A percentile compares a stretch with the other conserved stretches of the same genome.
Evolutionary conservation across 257 asterid species (phyloP).

Genomic region (Fraxinus anomala): DNA sequence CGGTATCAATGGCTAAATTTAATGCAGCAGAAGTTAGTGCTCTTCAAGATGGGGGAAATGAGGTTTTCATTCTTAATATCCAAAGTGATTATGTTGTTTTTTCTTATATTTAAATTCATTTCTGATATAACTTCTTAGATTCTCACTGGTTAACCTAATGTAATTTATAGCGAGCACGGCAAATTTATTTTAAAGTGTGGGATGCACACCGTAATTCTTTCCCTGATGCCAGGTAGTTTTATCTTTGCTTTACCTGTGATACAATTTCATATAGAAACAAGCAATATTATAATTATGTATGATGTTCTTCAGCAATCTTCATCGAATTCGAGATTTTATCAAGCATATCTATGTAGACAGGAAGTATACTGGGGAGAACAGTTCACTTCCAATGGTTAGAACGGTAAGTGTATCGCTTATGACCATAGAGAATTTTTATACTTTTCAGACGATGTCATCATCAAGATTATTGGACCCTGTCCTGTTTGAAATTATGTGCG

Average conservation of each 20-base stretch:
- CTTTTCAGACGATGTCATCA: neutral
- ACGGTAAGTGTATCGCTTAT: conserved; percentile 43
- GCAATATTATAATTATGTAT: conserved; percentile 19
- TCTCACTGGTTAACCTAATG: neutral
- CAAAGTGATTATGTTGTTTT: neutral
- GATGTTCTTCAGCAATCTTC: conserved; percentile 57
- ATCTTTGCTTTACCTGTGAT: neutral
- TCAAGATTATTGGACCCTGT: neutral
- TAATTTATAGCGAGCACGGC: conserved; percentile 61
- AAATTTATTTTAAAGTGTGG: conserved; percentile 74
- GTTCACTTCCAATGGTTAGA: conserved; percentile 35
- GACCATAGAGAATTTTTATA: neutral
- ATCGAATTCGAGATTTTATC: conserved; percentile 69
- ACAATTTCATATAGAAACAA: conserved; percentile 11
- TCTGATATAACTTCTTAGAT: neutral
- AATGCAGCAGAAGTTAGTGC: conserved; percentile 66
- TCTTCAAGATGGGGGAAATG: conserved; percentile 92
- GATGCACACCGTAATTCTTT: conserved; percentile 56
- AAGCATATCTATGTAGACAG: conserved; percentile 66
- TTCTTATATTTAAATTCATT: neutral
- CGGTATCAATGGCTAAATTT: conserved; percentile 87
- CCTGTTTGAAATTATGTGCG: neutral
- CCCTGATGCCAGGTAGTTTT: conserved; percentile 68
- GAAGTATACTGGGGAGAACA: conserved; percentile 60
- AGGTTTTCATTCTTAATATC: conserved; percentile 41